Evolutionary conservation across 1,284 basidiomycete species (phyloP).

Genomic region (Sporisorium reilianum): DNA sequence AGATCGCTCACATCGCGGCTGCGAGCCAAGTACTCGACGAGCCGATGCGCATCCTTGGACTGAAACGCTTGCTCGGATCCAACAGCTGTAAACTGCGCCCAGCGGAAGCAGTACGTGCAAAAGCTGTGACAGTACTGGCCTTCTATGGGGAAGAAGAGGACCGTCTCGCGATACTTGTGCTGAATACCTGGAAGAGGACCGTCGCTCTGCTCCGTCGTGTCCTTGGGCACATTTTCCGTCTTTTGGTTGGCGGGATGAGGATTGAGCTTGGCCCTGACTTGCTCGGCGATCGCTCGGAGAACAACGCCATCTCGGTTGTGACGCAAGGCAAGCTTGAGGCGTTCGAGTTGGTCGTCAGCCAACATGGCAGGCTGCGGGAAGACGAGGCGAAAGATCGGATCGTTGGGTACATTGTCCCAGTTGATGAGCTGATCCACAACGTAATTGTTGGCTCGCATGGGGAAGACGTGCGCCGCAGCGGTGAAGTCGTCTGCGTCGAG

Average conservation of each 20-base stretch:
- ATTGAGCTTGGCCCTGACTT: constrained; percentile 7
- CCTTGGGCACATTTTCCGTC: constrained; percentile 14
- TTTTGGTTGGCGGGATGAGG: constrained; percentile 13
- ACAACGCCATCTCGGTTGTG: not conserved
- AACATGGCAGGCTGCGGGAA: constrained; percentile 13
- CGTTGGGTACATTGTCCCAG: constrained; percentile 9
- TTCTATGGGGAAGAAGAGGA: constrained; percentile 9
- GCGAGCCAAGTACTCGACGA: constrained; percentile 1
- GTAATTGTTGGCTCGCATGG: constrained; percentile 14
- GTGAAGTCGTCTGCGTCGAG: constrained; percentile 2
- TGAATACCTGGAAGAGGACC: constrained; percentile 2
- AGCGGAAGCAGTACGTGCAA: constrained; percentile 16
- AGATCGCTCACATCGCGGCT: constrained; percentile 9
- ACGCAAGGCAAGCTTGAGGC: constrained; percentile 5
- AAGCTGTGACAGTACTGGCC: constrained; percentile 15
- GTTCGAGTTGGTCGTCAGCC: not conserved
- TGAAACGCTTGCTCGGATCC: constrained; percentile 12
- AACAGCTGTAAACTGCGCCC: constrained; percentile 12
- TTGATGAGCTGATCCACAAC: constrained; percentile 12
- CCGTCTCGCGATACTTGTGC: constrained; percentile 15
- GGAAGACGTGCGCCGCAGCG: constrained; percentile 12
- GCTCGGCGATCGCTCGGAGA: constrained; percentile 4
- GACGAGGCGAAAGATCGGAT: constrained; percentile 12
- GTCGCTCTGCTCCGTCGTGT: not conserved
- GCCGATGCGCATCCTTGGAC: constrained; percentile 2